A percentile compares a stretch with the other conserved stretches of the same genome.
Evolutionary conservation across 331 rosid genomes (phyloP).

Genomic region (Saraca asoca): DNA sequence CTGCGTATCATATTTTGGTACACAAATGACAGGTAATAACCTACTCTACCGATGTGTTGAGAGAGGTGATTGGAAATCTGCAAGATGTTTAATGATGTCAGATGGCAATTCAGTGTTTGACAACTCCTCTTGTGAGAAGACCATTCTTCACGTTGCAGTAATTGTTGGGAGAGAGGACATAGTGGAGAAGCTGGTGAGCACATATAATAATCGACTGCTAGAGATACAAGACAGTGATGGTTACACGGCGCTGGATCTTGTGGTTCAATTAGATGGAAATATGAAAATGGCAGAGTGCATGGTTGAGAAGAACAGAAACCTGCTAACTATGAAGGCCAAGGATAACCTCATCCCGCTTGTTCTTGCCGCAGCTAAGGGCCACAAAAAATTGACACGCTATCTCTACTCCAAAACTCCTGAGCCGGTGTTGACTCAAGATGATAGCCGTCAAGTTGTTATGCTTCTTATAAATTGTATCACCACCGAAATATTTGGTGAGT

Average conservation of each 20-base stretch:
- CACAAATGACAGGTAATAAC: too few relatives aligned
- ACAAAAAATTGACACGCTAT: slow-evolving; percentile 25
- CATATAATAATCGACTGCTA: neutral
- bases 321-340: slow-evolving; percentile 1
- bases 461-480: slow-evolving; percentile 27
- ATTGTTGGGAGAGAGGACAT: slow-evolving; percentile 15
- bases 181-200: neutral
- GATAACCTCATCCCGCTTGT: slow-evolving; percentile 24
- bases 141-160: slow-evolving; percentile 33
- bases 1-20: too few relatives aligned
- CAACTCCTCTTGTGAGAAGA: neutral
- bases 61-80: slow-evolving; percentile 3
- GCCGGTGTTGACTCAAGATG: neutral
- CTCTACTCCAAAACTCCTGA: neutral
- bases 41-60: neutral
- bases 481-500: slow-evolving; percentile 30
- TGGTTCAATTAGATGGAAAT: slow-evolving; percentile 10
- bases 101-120: neutral
- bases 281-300: slow-evolving; percentile 12
- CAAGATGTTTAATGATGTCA: neutral
- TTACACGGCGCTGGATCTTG: slow-evolving; percentile 36
- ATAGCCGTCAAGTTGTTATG: neutral
- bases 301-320: neutral
- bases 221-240: neutral
- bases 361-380: slow-evolving; percentile 28